phyloP scores from a whole-genome alignment of 2,329 filamentous ascomycete species.

The Calonectria pauciramosa region DNA sequence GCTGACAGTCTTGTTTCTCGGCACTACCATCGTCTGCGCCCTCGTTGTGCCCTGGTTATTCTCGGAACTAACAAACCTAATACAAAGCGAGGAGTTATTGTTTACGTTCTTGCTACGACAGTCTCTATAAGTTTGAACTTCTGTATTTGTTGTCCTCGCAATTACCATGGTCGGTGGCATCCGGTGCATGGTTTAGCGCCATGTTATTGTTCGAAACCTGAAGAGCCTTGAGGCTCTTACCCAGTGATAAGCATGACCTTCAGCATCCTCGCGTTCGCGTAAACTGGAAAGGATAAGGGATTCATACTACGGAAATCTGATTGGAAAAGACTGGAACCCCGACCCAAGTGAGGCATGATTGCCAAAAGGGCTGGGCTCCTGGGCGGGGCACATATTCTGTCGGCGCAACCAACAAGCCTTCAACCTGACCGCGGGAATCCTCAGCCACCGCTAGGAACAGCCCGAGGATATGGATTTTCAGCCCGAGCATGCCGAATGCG shows the following conservation, averaged over 20 bases:
- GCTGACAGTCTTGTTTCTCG: constrained; percentile 76
- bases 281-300: constrained; percentile 32
- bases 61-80: constrained; percentile 73
- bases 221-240: constrained; percentile 69
- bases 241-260: constrained; percentile 61
- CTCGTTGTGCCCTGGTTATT: constrained; percentile 78
- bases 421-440: constrained; percentile 66
- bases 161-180: constrained; percentile 71
- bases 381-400: constrained; percentile 62
- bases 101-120: constrained; percentile 62
- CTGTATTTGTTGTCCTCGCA: constrained; percentile 65
- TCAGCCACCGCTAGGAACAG: constrained; percentile 55
- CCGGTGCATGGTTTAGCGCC: constrained; percentile 65
- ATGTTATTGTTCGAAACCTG: constrained; percentile 68
- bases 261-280: neutral
- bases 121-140: constrained; percentile 67
- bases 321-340: constrained; percentile 71
- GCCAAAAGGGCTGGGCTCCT: constrained; percentile 67
- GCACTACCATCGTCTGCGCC: constrained; percentile 76
- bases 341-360: constrained; percentile 66
- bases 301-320: constrained; percentile 59
- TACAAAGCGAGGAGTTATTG: constrained; percentile 71
- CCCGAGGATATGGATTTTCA: constrained; percentile 53
- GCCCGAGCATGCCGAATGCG: constrained; percentile 44
- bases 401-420: constrained; percentile 67